phyloP scores from a whole-genome alignment of 176 grass and related monocot genomes.

The Eragrostis nindensis region DNA sequence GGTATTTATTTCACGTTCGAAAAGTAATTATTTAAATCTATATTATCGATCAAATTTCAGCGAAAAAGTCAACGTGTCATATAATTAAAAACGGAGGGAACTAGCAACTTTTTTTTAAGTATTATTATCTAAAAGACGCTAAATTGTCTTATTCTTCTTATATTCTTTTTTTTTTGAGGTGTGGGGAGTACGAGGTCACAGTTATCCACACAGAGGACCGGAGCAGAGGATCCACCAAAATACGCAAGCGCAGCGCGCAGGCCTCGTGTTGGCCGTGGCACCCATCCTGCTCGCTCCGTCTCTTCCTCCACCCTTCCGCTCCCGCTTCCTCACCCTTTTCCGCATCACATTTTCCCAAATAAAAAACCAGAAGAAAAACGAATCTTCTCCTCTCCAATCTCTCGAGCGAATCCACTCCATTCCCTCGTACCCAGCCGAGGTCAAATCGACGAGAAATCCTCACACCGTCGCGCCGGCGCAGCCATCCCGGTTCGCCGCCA shows the following conservation, averaged over 20 bases:
- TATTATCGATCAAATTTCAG: too few species aligned
- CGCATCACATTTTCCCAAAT: slow-evolving; percentile 2
- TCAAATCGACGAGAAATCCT: background rate
- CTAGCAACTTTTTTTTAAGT: too few species aligned
- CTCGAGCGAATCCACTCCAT: background rate
- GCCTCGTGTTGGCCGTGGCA: slow-evolving; percentile 2
- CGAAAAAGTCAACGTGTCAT: too few species aligned
- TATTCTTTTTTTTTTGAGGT: too few species aligned
- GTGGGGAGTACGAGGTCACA: too few species aligned
- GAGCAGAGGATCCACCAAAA: slow-evolving; percentile 22
- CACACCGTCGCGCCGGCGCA: background rate
- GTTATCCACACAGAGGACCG: background rate
- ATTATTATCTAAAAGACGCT: too few species aligned
- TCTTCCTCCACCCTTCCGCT: background rate
- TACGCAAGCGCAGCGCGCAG: background rate
- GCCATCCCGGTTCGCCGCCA: background rate
- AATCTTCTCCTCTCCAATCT: slow-evolving; percentile 26
- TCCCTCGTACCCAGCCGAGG: background rate
- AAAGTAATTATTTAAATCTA: too few species aligned
- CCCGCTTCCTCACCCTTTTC: background rate
- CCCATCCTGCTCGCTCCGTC: background rate
- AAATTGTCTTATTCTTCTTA: too few species aligned
- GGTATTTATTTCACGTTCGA: too few species aligned
- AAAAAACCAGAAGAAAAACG: slow-evolving; percentile 1
- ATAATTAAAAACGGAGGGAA: too few species aligned